phyloP scores from a whole-genome alignment of 257 asterid genomes.

The Nemophila menziesii region DNA sequence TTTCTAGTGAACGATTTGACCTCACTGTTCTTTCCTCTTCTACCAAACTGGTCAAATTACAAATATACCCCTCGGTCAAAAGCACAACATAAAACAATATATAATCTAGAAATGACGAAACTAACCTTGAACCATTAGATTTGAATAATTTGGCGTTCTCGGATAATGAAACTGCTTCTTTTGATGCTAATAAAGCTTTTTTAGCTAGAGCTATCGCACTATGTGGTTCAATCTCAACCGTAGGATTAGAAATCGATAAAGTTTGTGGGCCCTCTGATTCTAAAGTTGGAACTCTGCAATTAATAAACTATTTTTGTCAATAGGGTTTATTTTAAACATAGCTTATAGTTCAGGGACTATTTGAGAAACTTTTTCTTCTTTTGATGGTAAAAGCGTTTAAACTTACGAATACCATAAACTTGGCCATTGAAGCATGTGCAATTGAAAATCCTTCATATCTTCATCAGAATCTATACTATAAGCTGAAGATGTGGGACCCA shows the following conservation, averaged over 20 bases:
- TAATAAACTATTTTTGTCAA: too few species aligned
- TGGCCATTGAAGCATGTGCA: slow-evolving; percentile 39
- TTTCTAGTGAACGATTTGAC: slow-evolving; percentile 65
- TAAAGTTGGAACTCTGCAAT: slow-evolving; percentile 47
- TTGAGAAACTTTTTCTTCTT: too few species aligned
- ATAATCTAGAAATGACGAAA: slow-evolving; percentile 6
- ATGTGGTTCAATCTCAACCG: slow-evolving; percentile 31
- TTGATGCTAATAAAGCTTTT: slow-evolving; percentile 67
- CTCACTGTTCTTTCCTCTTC: slow-evolving; percentile 38
- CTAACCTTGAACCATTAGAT: slow-evolving; percentile 31
- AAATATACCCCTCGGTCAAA: slow-evolving; percentile 10
- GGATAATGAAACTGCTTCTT: slow-evolving; percentile 49
- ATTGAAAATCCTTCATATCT: slow-evolving; percentile 22
- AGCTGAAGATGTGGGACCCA: slow-evolving; percentile 23
- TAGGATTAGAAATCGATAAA: slow-evolving; percentile 4
- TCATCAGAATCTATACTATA: slow-evolving; percentile 23
- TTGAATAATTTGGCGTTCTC: slow-evolving; percentile 33
- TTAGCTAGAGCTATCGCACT: slow-evolving; percentile 55
- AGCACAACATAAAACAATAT: not conserved
- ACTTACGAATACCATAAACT: slow-evolving; percentile 75
- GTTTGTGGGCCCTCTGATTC: slow-evolving; percentile 19
- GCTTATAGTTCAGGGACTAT: too few species aligned
- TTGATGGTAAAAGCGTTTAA: slow-evolving; percentile 7
- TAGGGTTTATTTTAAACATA: too few species aligned
- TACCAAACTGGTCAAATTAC: slow-evolving; percentile 11